Evolutionary conservation across 2,329 filamentous ascomycete genomes (phyloP).

Genomic region (Penicillium glabrum): DNA sequence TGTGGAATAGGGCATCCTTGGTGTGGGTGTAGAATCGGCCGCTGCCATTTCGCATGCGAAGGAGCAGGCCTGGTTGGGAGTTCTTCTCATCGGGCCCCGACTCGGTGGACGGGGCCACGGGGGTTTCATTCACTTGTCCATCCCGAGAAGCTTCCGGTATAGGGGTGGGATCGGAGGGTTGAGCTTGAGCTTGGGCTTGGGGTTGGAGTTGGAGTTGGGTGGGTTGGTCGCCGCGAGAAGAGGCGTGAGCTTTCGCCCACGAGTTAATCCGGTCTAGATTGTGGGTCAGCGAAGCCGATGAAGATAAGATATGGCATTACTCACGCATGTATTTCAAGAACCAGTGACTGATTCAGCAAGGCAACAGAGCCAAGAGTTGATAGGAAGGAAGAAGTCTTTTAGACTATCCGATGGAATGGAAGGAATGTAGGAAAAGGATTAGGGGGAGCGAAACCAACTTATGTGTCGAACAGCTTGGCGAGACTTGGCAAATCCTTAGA

Average conservation of each 20-base stretch:
- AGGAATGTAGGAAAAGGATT: not conserved
- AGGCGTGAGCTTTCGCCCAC: slow-evolving; percentile 44
- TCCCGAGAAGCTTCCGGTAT: slow-evolving; percentile 17
- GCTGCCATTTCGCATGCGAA: slow-evolving; percentile 32
- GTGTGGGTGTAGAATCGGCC: slow-evolving; percentile 35
- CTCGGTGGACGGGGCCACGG: not conserved
- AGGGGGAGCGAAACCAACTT: slow-evolving; percentile 12
- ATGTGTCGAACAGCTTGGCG: slow-evolving; percentile 4
- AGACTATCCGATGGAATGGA: not conserved
- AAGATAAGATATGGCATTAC: slow-evolving; percentile 12
- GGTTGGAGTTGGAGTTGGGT: not conserved
- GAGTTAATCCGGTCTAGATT: slow-evolving; percentile 37
- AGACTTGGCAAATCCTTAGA: slow-evolving; percentile 5
- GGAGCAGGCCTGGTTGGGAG: slow-evolving; percentile 21
- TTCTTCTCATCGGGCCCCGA: slow-evolving; percentile 21
- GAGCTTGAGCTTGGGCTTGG: not conserved
- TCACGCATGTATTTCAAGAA: slow-evolving; percentile 39
- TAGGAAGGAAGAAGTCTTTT: not conserved
- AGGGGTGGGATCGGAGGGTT: not conserved
- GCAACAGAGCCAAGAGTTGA: slow-evolving; percentile 13
- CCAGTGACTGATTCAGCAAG: slow-evolving; percentile 21
- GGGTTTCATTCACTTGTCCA: slow-evolving; percentile 30
- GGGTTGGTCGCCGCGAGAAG: slow-evolving; percentile 7
- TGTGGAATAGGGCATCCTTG: slow-evolving; percentile 36
- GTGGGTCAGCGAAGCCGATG: slow-evolving; percentile 10